Evolutionary conservation across 2,329 filamentous ascomycete genomes (phyloP), one percentile per base, ranked within the genome.

Genomic region (Pseudocercospora fijiensis): DNA sequence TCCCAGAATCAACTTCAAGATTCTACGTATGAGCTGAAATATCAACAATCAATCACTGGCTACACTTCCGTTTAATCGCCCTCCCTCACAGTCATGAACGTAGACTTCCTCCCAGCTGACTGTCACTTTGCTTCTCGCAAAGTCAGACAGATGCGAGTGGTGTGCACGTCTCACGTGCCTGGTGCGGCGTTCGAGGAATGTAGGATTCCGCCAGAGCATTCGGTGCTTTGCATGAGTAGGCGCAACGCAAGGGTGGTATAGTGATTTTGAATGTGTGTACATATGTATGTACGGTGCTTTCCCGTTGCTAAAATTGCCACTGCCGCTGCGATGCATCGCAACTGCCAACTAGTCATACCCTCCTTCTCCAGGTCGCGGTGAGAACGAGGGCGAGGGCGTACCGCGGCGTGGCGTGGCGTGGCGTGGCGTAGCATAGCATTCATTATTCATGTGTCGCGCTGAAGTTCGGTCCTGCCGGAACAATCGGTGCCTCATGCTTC

Each of bases 1-100:
- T 37, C 67, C 65, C 7, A 56, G 67, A 26, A 67, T 69, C 63
- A 69, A 69, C 58, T 69, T 67, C 60, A 67, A 69, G 61, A 60
- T 67, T 11, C 22, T 62, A 41, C 47, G 58, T 18, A 41, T 49
- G 4, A 20, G 45, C 13, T 58, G 26, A 27, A 6, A 1, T 7
- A n/a, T 16, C 10, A n/a, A n/a, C n/a, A n/a, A n/a, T 37, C 13
- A 37, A 37, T 1, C 33, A 37, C 33, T n/a, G 11, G 33, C 33
- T 37, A 37, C 33, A 37, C 33, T 37, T 16, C n/a, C 33, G 6
- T 37, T 30, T 2, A 63, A 10, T 16, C 55, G 26, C 16, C 57
- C 61, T n/a, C 47, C 49, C 24, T 49, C 49, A 13, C 33, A 24
- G 5, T 47, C 47, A 24, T 58, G 58, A 33, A 60, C 52, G 28